Evolutionary conservation across 2,329 filamentous ascomycete species (phyloP).

Genomic region (Aspergillus pseudonomiae): DNA sequence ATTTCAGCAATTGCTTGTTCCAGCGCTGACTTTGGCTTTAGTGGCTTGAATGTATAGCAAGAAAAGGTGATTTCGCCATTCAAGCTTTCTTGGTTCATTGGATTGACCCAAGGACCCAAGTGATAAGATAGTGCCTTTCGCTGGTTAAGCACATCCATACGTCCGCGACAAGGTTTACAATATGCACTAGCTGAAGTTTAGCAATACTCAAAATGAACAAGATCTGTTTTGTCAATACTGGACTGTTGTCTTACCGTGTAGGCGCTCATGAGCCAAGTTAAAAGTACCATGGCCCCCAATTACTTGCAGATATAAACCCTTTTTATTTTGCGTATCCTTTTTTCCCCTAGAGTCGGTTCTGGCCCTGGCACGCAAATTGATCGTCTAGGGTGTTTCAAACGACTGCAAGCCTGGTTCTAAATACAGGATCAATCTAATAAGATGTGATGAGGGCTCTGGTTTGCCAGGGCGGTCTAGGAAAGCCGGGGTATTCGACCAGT

Average conservation of each 20-base stretch:
- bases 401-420: slow-evolving; percentile 10
- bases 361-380: neutral
- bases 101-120: neutral
- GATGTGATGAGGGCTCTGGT: slow-evolving; percentile 21
- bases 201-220: neutral
- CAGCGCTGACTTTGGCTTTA: slow-evolving; percentile 16
- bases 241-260: neutral
- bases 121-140: neutral
- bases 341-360: too few relatives aligned
- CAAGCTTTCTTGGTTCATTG: neutral
- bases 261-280: neutral
- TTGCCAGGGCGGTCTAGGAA: slow-evolving; percentile 13
- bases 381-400: neutral
- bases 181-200: neutral
- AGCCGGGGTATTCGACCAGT: slow-evolving; percentile 15
- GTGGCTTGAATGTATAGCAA: neutral
- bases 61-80: neutral
- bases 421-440: slow-evolving; percentile 1
- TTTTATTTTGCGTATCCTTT: neutral
- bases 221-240: neutral
- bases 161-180: neutral
- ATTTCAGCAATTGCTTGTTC: slow-evolving; percentile 12
- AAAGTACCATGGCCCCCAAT: neutral
- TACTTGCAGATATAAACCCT: neutral
- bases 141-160: neutral